These are phyloP conservation scores for Eucalyptus polyanthemos DNA, from an alignment of 345 rosid species.

Conservation along the genomic window DNA sequence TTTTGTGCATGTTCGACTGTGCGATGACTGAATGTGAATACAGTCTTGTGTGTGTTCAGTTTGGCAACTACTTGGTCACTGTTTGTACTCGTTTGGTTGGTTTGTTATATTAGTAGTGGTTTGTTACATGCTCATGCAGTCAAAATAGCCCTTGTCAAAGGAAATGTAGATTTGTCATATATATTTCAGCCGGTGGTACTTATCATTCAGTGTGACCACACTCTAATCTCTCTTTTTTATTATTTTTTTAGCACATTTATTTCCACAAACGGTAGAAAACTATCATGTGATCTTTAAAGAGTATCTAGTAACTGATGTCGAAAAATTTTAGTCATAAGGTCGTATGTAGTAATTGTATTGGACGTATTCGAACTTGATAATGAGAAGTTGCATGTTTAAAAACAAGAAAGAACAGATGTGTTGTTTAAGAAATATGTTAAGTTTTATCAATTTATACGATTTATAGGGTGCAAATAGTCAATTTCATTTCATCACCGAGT, in stretches of 20 bases:
- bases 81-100: neutral
- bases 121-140: neutral
- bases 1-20: neutral
- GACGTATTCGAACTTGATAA: neutral
- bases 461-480: neutral
- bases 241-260: neutral
- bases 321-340: neutral
- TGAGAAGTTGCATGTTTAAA: neutral
- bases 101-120: neutral
- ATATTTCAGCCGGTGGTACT: too few relatives aligned
- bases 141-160: neutral
- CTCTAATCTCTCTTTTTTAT: neutral
- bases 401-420: neutral
- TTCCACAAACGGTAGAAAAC: neutral
- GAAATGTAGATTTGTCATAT: neutral
- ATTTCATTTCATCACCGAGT: neutral
- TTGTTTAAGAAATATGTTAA: neutral
- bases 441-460: neutral
- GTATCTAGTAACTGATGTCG: neutral
- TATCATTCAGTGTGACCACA: neutral
- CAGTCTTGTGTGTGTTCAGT: neutral
- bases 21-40: neutral
- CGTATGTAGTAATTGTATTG: neutral
- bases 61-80: neutral
- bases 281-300: neutral